Conservation (phyloP, 208 protist genomes). For the Willaertia magna region DNA sequence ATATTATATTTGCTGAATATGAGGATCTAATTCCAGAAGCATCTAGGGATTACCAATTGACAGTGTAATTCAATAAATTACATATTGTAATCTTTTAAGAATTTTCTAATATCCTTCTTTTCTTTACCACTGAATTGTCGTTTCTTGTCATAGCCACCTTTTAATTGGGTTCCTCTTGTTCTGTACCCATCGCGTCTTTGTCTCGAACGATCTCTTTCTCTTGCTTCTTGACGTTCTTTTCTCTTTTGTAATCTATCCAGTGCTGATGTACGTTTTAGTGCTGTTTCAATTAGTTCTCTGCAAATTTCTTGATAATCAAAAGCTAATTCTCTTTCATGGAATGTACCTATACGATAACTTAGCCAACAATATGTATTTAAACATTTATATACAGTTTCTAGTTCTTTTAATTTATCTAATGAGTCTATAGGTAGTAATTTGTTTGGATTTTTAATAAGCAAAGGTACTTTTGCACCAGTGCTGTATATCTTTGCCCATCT, state of each 20-base stretch:
- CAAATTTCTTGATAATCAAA: background rate
- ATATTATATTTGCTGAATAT: conserved; percentile 22
- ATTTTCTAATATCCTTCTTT: background rate
- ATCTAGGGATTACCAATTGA: background rate
- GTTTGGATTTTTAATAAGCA: background rate
- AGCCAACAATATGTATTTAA: conserved; percentile 68
- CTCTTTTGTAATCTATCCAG: background rate
- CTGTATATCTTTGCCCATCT: background rate
- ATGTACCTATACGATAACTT: conserved; percentile 59
- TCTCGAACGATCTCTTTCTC: background rate
- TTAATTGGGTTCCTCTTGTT: background rate
- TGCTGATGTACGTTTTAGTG: background rate
- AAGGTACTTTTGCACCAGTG: background rate
- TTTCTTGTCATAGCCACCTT: too few species aligned
- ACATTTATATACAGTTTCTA: conserved; percentile 45
- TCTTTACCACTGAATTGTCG: too few species aligned
- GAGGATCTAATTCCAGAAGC: background rate
- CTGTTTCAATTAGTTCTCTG: background rate
- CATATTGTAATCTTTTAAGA: too few species aligned
- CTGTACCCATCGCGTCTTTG: background rate
- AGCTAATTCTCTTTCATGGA: conserved; percentile 41
- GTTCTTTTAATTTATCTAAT: conserved; percentile 6
- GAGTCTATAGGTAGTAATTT: background rate
- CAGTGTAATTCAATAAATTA: background rate
- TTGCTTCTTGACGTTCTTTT: background rate